Percentiles rank a stretch among this genome's conserved stretches.
These are phyloP conservation scores for Pseudisothecium myosuroides DNA, from an alignment of 225 moss, liverwort and hornwort species.

Conservation along the genomic window DNA sequence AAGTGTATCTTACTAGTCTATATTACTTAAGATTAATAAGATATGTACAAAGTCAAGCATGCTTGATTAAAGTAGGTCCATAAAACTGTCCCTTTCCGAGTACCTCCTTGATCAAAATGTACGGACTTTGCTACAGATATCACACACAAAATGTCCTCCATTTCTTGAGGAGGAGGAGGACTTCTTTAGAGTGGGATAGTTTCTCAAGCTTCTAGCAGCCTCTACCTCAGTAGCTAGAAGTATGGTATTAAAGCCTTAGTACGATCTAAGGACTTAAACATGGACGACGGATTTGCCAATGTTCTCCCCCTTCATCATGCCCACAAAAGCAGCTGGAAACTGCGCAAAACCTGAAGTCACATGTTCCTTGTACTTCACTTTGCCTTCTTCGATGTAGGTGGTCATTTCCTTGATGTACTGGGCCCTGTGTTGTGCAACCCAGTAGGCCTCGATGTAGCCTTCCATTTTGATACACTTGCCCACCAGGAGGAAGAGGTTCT, in stretches of 20 bases:
- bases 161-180: background rate
- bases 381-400: constrained; percentile 33
- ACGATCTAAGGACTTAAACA: background rate
- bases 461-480: constrained; percentile 18
- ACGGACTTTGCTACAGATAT: background rate
- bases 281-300: constrained; percentile 31
- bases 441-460: background rate
- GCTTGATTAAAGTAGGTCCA: no score
- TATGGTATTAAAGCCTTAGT: background rate
- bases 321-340: constrained; percentile 37
- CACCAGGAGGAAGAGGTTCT: constrained; percentile 9
- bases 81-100: background rate
- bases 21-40: no score
- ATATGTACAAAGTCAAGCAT: background rate
- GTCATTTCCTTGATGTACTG: constrained; percentile 22
- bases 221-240: background rate
- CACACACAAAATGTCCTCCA: background rate
- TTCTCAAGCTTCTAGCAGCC: background rate
- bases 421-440: background rate
- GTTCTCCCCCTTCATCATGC: constrained; percentile 38
- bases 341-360: constrained; percentile 38
- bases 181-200: background rate
- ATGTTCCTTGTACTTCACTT: constrained; percentile 52
- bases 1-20: background rate
- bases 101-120: background rate